Evolutionary conservation across 2,329 filamentous ascomycete genomes (phyloP).

Genomic region (Neonectria coccinea): DNA sequence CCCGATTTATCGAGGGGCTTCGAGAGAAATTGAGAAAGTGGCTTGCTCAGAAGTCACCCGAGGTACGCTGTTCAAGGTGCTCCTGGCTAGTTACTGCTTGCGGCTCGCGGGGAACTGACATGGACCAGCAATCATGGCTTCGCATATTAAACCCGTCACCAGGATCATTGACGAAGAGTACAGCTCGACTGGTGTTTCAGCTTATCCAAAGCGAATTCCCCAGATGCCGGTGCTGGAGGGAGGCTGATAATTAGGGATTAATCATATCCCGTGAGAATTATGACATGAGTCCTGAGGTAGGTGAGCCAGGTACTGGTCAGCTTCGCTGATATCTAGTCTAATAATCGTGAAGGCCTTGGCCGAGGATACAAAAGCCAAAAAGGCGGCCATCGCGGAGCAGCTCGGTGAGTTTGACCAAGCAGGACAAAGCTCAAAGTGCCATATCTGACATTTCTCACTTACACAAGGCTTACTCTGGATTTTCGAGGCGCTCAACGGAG

Average conservation of each 20-base stretch:
- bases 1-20: not conserved
- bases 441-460: not conserved
- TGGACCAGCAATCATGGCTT: not conserved
- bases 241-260: not conserved
- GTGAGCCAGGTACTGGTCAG: not conserved
- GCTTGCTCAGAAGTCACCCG: not conserved
- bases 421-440: not conserved
- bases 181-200: not conserved
- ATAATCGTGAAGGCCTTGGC: not conserved
- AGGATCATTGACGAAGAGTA: not conserved
- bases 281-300: not conserved
- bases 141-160: not conserved
- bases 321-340: not conserved
- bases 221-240: not conserved
- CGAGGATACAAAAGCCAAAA: not conserved
- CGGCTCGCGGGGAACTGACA: not conserved
- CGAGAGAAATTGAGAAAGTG: not conserved
- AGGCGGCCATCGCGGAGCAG: not conserved
- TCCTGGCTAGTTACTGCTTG: not conserved
- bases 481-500: not conserved
- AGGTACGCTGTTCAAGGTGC: not conserved
- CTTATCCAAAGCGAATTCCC: not conserved
- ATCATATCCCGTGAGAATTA: not conserved
- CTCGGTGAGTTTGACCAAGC: not conserved
- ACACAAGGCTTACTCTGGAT: not conserved